Percentiles rank a stretch among this genome's conserved stretches.
phyloP scores from a whole-genome alignment of 164 flowering plant species.

The Euptelea pleiosperma region DNA sequence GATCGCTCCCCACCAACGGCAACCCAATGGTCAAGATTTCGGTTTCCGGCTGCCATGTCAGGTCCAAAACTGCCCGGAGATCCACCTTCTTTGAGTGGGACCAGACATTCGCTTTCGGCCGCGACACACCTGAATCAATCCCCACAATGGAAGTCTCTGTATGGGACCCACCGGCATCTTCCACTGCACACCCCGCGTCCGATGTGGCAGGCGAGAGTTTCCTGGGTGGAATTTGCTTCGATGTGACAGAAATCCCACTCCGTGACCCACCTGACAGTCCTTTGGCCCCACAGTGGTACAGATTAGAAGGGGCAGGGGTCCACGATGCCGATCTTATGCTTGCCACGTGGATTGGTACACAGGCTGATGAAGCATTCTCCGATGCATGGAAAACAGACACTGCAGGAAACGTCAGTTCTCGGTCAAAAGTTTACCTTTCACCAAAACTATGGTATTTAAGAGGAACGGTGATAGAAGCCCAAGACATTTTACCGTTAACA shows the following conservation, averaged over 20 bases:
- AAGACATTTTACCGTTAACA: constrained; percentile 44
- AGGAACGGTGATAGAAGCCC: constrained; percentile 73
- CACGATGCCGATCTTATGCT: constrained; percentile 72
- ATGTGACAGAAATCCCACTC: constrained; percentile 61
- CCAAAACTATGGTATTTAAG: constrained; percentile 91
- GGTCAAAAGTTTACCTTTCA: constrained; percentile 70
- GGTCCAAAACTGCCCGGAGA: constrained; percentile 55
- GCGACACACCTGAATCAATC: constrained; percentile 49
- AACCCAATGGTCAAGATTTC: constrained; percentile 56
- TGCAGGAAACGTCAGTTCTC: constrained; percentile 33
- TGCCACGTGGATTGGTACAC: constrained; percentile 92
- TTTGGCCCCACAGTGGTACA: constrained; percentile 92
- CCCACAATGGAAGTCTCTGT: constrained; percentile 62
- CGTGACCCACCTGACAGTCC: constrained; percentile 95
- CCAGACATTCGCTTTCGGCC: constrained; percentile 74
- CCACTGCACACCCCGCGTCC: background rate
- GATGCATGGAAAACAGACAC: constrained; percentile 88
- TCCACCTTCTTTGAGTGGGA: constrained; percentile 71
- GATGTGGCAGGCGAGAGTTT: constrained; percentile 30
- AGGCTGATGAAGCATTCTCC: constrained; percentile 84
- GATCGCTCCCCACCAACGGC: constrained; percentile 52
- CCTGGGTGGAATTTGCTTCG: constrained; percentile 83
- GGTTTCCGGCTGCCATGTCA: constrained; percentile 38
- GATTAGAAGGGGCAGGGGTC: constrained; percentile 73
- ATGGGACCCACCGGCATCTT: constrained; percentile 41